Evolutionary conservation across 331 rosid genomes (phyloP), one percentile per base, ranked within the genome.

Genomic region (Erythrophleum ivorense): DNA sequence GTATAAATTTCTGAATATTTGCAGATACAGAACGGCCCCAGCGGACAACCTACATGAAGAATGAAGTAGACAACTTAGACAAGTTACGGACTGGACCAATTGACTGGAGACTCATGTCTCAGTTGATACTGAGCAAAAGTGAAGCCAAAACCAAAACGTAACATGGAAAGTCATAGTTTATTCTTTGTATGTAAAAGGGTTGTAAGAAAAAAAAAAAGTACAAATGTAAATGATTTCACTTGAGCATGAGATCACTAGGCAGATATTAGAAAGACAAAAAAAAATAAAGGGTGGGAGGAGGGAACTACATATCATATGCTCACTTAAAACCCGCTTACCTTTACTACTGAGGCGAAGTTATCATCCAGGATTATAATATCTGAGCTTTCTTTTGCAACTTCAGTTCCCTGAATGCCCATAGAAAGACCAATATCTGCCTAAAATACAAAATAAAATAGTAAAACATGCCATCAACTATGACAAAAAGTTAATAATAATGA

Each of bases 11-110:
- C 87, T 96, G 99, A 86, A 96, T 94, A 83, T 96, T 94, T 81
- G 99, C 98, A 82, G 92, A 96, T 38, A 96, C 99, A 82, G 99
- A 96, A 71, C 99, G 98, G 62, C 99, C 99, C 99, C 99, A 96
- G 64, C 98, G 92, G 70, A 96, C 98, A 82, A 96, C 99, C 99
- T 96, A 84, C 54, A 71, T 33, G 66, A 59, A 74, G 52, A 75
- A 79, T 15, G 80, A 81, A 87, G n/a, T 62, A 58, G 41, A 45
- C 45, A 77, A 81, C 65, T 59, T 40, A 73, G 68, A 78, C 53
- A 62, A 67, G 65, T 66, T 52, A 60, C 38, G 73, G 70, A 77
- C 4, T 79, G 75, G 77, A 84, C 45, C 75, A 81, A 79, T 71
- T 24, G 55, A 66, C 60, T 33, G 43, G n/a, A 74, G 70, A 65